A percentile compares a stretch with the other conserved stretches of the same genome.
Evolutionary conservation across 2,329 filamentous ascomycete species (phyloP).

Genomic region (Aureobasidium sp.): DNA sequence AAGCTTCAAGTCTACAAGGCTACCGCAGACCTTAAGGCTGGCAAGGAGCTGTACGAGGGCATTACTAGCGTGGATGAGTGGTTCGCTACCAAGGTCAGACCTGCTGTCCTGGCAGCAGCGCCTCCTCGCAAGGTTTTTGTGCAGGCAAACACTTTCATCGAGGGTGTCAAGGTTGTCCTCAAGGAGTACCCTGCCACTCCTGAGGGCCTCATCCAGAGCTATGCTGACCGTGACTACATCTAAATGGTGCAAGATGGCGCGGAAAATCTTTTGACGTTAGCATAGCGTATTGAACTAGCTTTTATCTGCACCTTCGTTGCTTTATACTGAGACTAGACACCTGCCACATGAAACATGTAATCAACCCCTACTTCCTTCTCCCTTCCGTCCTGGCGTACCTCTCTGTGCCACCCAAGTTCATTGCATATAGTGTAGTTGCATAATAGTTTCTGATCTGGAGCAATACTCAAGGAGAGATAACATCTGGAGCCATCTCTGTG

Average conservation of each 20-base stretch:
- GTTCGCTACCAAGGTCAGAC: constrained; percentile 72
- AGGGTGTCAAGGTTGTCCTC: constrained; percentile 59
- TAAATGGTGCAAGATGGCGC: constrained; percentile 13
- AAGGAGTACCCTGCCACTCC: constrained; percentile 79
- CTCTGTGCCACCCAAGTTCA: too few species aligned
- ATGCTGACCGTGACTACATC: constrained; percentile 31
- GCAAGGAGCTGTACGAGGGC: constrained; percentile 70
- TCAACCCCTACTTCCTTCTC: too few species aligned
- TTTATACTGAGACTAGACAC: too few species aligned
- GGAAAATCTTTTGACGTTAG: not conserved
- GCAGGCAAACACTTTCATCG: constrained; percentile 76
- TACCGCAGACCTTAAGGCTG: constrained; percentile 72
- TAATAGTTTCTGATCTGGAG: too few species aligned
- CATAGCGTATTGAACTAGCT: not conserved
- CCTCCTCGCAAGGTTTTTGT: constrained; percentile 87
- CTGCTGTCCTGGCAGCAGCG: constrained; percentile 67
- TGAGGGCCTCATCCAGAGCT: constrained; percentile 78
- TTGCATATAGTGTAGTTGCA: too few species aligned
- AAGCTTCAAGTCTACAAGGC: constrained; percentile 90
- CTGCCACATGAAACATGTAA: too few species aligned
- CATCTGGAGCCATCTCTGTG: too few species aligned
- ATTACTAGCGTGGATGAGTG: constrained; percentile 82
- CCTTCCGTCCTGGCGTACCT: too few species aligned
- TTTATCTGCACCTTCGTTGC: not conserved
- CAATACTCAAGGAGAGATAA: not conserved